Conservation (phyloP, 2,329 filamentous ascomycete genomes). For the Pseudopithomyces maydicus region DNA sequence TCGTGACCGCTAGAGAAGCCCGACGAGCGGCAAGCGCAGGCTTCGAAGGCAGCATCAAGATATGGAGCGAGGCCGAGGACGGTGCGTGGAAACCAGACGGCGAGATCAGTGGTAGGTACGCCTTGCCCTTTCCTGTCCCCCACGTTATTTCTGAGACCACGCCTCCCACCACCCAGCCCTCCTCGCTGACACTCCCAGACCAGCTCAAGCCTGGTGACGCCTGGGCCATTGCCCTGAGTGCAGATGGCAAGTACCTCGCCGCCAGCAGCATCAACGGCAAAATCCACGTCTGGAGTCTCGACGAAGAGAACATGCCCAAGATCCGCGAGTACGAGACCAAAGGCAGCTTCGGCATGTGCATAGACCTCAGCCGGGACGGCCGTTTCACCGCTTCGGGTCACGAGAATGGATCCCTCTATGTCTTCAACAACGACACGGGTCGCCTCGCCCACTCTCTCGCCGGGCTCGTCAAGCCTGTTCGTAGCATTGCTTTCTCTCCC, state of each 20-base stretch:
- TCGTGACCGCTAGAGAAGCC: conserved; percentile 70
- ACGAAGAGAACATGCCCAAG: conserved; percentile 61
- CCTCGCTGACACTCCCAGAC: conserved; percentile 38
- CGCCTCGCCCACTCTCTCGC: conserved; percentile 84
- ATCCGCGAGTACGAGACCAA: conserved; percentile 88
- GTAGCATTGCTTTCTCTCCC: conserved; percentile 86
- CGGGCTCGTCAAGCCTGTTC: conserved; percentile 84
- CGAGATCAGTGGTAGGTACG: conserved; percentile 49
- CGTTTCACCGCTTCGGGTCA: conserved; percentile 89
- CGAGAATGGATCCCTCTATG: conserved; percentile 87
- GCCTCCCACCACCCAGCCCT: too few relatives aligned
- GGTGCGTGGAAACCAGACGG: conserved; percentile 60
- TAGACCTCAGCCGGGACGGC: conserved; percentile 81
- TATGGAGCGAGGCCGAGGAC: conserved; percentile 69
- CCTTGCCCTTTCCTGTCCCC: conserved; percentile 18
- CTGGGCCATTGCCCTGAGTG: conserved; percentile 87
- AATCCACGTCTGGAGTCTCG: conserved; percentile 83
- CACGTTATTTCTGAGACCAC: too few relatives aligned
- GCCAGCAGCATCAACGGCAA: conserved; percentile 85
- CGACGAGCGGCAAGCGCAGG: conserved; percentile 77
- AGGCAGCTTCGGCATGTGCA: conserved; percentile 86
- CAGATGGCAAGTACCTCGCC: conserved; percentile 83
- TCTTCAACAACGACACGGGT: conserved; percentile 92
- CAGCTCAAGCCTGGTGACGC: conserved; percentile 70
- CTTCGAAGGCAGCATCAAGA: conserved; percentile 85